A percentile compares a stretch with the other conserved stretches of the same genome.
Evolutionary conservation across 2,329 filamentous ascomycete species (phyloP).

Genomic region (Clarireedia paspali): DNA sequence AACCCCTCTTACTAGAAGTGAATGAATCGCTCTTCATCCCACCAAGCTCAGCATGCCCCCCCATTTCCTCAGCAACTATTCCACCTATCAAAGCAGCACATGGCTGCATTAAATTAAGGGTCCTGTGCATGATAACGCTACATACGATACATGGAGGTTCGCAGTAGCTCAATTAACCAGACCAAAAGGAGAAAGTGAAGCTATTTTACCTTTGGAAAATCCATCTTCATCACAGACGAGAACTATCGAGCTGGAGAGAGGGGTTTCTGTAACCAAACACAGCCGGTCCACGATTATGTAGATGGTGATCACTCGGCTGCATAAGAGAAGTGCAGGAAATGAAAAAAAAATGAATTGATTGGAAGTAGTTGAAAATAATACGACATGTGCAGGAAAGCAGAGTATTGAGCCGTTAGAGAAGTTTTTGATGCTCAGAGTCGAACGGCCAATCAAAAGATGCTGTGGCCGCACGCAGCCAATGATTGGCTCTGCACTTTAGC

Average conservation of each 20-base stretch:
- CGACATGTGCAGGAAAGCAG: constrained; percentile 6
- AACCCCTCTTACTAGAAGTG: neutral
- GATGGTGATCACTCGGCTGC: too few relatives aligned
- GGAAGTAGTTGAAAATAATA: neutral
- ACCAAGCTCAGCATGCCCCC: neutral
- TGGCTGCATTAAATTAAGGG: neutral
- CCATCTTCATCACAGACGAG: too few relatives aligned
- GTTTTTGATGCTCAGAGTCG: neutral
- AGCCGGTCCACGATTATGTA: too few relatives aligned
- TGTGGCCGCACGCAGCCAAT: constrained; percentile 4
- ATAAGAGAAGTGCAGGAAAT: too few relatives aligned
- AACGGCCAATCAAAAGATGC: constrained; percentile 16
- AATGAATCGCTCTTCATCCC: neutral
- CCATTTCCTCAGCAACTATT: neutral
- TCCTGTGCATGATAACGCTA: too few relatives aligned
- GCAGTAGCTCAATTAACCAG: too few relatives aligned
- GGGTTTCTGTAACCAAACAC: too few relatives aligned
- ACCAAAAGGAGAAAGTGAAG: too few relatives aligned
- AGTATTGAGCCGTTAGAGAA: constrained; percentile 1
- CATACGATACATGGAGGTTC: too few relatives aligned
- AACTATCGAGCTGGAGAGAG: too few relatives aligned
- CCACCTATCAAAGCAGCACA: neutral
- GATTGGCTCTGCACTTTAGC: constrained; percentile 2
- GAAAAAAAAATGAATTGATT: too few relatives aligned
- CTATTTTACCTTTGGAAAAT: too few relatives aligned